Evolutionary conservation across 164 flowering plant genomes (phyloP), one percentile per base, ranked within the genome.

Genomic region (Magnolia kwangsiensis): DNA sequence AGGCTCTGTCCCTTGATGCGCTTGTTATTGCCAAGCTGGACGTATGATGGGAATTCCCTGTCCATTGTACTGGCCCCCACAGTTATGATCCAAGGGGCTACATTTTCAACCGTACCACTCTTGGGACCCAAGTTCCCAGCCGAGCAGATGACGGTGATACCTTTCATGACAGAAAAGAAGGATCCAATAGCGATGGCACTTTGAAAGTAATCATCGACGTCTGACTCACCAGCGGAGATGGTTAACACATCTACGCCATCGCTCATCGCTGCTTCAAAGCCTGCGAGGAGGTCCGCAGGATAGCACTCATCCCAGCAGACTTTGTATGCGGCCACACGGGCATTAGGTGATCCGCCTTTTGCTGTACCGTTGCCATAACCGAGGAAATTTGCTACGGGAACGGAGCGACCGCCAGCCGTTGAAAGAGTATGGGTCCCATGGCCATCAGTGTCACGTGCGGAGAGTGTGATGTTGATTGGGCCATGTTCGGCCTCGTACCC

Each of bases 1-100:
- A 92, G 87, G 14, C 95, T 88, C 0, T 77, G 88, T 3, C 98
- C 97, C 0, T 83, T 64, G 84, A 78, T 83, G 1, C 84, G 88
- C 58, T 81, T 84, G 16, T 29, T 27, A 51, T 67, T 24, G 0
- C 70, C 77, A 20, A 74, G 58, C 18, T 7, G 23, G 23, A 74
- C 59, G n/a, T 11, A 7, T 14, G 77, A 19, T 13, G 77, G 58
- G 77, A 74, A 64, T 14, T 66, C 58, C 18, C 77, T 49, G 63
- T 74, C 77, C 9, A 45, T 29, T 20, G 77, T 74, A 29, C 71
- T 65, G 45, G 77, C 77, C 2, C 59, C 77, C 8, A 74, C 69
- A 8, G 77, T 74, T 58, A 66, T 20, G 31, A 74, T 37, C 77
- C 77, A 74, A 8, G 77, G 77, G 8, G 77, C 71, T n/a, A 50